Base-by-base conservation (phyloP, 176 grass and related monocot genomes). In the Carex littledalei region DNA sequence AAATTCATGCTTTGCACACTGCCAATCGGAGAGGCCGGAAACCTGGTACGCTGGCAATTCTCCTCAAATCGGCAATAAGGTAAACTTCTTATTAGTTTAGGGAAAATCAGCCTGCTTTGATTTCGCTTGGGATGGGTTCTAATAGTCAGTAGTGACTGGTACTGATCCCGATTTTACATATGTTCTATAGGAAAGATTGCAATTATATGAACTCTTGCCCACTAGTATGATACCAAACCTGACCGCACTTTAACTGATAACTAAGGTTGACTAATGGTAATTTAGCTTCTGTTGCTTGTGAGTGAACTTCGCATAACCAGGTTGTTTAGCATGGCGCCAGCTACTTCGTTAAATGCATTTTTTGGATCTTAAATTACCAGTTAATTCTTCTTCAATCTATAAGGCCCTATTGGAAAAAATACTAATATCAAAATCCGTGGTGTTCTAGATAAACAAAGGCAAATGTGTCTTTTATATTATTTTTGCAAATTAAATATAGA, bases 1-100 rank as follows among this genome's bases (percentile, higher is more conserved):
- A 73, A 99, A 99, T 87, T 99, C 97, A 2, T 96, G 97, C 47
- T 99, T 99, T 54, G 97, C 97, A n/a, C 97, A 99, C 68, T 99
- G 97, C 78, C 97, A 99, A 85, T 95, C 88, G 3, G 97, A 99
- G 91, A 96, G 86, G 47, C 85, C 85, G 54, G 97, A 99, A 22
- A 99, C 93, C 67, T 99, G 97, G 97, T 99, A 89, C 0, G 78
- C 93, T 0, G 84, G 26, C 58, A 87, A 92, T 71, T 99, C 97
- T 10, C 97, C 97, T 22, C 90, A 78, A 63, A 79, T 99, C 1
- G 93, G 90, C 49, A 90, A 92, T 65, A 99, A 96, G 97, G 97
- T 99, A 94, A 9, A 45, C 12, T 6, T 76, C n/a, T 77, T 77
- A 17, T 24, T 13, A 56, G 24, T 53, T 1, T 29, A 8, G 24